Conservation (phyloP, 192 early-diverging fungal species). For the Coemansia furcata region DNA sequence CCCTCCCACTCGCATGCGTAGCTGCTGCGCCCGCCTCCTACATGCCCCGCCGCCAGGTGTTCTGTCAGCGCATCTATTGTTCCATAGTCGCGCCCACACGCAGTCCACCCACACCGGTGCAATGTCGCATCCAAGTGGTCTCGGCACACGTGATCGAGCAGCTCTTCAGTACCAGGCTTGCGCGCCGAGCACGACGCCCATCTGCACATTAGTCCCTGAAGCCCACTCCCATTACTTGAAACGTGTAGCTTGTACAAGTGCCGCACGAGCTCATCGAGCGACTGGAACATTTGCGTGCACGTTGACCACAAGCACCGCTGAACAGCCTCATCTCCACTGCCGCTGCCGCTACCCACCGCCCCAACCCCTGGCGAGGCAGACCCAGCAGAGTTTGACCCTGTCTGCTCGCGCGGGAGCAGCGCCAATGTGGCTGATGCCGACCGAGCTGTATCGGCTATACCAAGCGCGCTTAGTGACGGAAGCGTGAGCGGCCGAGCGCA, state of each 20-base stretch:
- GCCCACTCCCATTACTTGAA: slow-evolving; percentile 34
- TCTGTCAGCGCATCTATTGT: slow-evolving; percentile 43
- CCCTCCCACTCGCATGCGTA: slow-evolving; percentile 52
- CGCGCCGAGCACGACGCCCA: slow-evolving; percentile 63
- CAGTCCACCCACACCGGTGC: slow-evolving; percentile 74
- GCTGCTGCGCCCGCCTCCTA: slow-evolving; percentile 48
- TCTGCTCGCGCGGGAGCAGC: not conserved
- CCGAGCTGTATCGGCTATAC: slow-evolving; percentile 16
- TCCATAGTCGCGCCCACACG: slow-evolving; percentile 49
- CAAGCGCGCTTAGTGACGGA: slow-evolving; percentile 45
- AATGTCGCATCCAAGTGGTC: slow-evolving; percentile 55
- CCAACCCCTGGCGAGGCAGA: not conserved
- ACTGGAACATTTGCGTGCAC: slow-evolving; percentile 55
- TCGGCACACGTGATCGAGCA: slow-evolving; percentile 61
- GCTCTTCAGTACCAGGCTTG: slow-evolving; percentile 52
- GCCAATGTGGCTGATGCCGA: not conserved
- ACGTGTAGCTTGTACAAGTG: slow-evolving; percentile 54
- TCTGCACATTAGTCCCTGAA: slow-evolving; percentile 45
- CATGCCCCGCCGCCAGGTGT: slow-evolving; percentile 42
- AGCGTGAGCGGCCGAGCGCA: slow-evolving; percentile 36
- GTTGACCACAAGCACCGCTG: slow-evolving; percentile 71
- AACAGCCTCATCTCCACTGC: not conserved
- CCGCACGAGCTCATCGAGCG: slow-evolving; percentile 50
- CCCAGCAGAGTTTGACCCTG: not conserved
- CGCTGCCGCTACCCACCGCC: not conserved